These are phyloP conservation scores for Neonectria punicea DNA, from an alignment of 2,329 filamentous ascomycete genomes.

Conservation along the genomic window DNA sequence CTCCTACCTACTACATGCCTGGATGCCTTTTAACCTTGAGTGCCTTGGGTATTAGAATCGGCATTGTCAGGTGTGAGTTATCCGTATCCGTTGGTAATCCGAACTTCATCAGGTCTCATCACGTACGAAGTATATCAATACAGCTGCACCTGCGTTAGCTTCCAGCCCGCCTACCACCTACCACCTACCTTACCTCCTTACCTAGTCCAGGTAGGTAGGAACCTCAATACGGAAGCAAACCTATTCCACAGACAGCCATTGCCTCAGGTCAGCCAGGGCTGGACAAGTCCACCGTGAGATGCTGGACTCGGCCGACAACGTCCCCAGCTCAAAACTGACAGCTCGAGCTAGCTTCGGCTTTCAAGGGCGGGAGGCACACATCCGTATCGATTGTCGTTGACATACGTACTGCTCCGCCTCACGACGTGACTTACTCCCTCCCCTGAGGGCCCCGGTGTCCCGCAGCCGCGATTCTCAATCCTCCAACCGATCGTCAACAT, in stretches of 20 bases:
- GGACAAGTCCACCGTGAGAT: constrained; percentile 2
- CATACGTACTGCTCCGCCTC: not conserved
- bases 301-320: constrained; percentile 21
- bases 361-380: not conserved
- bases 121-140: not conserved
- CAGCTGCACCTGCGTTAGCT: not conserved
- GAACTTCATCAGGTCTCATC: not conserved
- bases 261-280: constrained; percentile 20
- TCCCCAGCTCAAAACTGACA: constrained; percentile 2
- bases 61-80: not conserved
- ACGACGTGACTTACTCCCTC: not conserved
- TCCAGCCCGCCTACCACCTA: not conserved
- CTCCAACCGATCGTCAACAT: constrained; percentile 13
- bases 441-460: not conserved
- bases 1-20: too few relatives aligned
- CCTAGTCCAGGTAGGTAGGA: not conserved
- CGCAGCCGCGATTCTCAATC: constrained; percentile 4
- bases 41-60: too few relatives aligned
- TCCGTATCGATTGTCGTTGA: not conserved
- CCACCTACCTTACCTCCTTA: not conserved
- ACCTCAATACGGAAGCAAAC: not conserved
- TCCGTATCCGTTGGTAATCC: not conserved
- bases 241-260: not conserved
- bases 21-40: not conserved
- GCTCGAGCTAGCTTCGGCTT: not conserved